These are phyloP conservation scores for Fusarium sp. DNA, from an alignment of 2,329 filamentous ascomycete genomes.

Conservation along the genomic window DNA sequence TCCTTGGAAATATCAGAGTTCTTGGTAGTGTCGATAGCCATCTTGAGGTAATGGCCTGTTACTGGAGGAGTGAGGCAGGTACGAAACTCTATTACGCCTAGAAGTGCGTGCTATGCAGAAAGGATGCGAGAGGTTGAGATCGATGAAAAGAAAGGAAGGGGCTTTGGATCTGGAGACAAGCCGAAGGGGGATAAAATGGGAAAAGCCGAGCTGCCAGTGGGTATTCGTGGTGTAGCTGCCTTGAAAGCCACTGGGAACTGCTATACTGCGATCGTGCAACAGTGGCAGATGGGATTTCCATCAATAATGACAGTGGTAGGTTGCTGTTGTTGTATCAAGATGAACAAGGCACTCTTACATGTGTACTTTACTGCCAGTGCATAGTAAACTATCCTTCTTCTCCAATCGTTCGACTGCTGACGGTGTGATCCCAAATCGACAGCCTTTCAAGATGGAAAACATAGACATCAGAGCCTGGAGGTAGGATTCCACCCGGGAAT, in stretches of 20 bases:
- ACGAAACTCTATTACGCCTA: fast-evolving
- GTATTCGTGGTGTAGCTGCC: not conserved
- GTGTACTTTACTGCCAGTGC: no score
- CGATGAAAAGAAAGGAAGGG: not conserved
- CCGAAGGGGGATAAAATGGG: not conserved
- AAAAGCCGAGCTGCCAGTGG: not conserved
- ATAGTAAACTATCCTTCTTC: no score
- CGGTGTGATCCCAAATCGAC: no score
- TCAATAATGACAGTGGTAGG: not conserved
- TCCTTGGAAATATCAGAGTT: not conserved
- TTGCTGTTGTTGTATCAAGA: no score
- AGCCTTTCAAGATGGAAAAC: no score
- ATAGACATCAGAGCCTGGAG: no score
- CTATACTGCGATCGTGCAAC: not conserved
- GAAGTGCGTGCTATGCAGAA: not conserved
- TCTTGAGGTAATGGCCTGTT: not conserved
- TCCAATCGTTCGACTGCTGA: no score
- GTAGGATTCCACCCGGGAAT: no score
- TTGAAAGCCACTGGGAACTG: not conserved
- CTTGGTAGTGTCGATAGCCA: not conserved
- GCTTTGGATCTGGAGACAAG: not conserved
- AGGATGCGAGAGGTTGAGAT: not conserved
- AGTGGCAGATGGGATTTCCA: not conserved
- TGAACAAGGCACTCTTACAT: no score
- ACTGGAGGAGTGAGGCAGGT: not conserved